Evolutionary conservation across 176 grass and related monocot species (phyloP).

Genomic region (Carex scoparia): DNA sequence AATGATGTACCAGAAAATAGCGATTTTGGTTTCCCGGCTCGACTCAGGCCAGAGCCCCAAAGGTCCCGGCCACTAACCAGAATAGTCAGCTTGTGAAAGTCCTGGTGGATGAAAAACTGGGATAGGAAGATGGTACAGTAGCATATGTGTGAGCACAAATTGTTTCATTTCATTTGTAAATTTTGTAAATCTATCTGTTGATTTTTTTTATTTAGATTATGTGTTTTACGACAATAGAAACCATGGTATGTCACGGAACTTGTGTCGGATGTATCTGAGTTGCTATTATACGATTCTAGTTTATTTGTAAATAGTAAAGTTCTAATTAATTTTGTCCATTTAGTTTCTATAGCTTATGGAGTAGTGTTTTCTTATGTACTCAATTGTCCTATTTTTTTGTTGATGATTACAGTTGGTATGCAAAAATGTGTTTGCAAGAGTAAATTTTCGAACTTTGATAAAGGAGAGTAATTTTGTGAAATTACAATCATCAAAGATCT

Average conservation of each 20-base stretch:
- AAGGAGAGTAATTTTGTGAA: too few species aligned
- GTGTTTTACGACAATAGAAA: not conserved
- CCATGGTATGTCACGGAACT: not conserved
- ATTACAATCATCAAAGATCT: too few species aligned
- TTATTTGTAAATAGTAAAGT: not conserved
- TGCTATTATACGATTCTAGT: not conserved
- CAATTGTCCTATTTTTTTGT: not conserved
- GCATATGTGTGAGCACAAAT: not conserved
- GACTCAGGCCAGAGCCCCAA: slow-evolving; percentile 27
- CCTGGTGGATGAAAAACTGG: not conserved
- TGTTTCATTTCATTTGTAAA: not conserved
- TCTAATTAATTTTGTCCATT: not conserved
- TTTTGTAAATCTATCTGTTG: not conserved
- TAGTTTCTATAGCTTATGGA: not conserved
- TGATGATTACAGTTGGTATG: too few species aligned
- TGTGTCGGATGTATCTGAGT: not conserved
- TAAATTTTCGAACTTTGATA: too few species aligned
- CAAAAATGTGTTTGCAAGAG: too few species aligned
- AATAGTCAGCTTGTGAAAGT: not conserved
- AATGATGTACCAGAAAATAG: slow-evolving; percentile 8
- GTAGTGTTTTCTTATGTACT: not conserved
- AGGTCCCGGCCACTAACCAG: slow-evolving; percentile 32
- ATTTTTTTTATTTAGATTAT: not conserved
- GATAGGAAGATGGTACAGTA: too few species aligned
- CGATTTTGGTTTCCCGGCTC: not conserved